phyloP scores from a whole-genome alignment of 139 green algal genomes.

The Picochlorum sp. region DNA sequence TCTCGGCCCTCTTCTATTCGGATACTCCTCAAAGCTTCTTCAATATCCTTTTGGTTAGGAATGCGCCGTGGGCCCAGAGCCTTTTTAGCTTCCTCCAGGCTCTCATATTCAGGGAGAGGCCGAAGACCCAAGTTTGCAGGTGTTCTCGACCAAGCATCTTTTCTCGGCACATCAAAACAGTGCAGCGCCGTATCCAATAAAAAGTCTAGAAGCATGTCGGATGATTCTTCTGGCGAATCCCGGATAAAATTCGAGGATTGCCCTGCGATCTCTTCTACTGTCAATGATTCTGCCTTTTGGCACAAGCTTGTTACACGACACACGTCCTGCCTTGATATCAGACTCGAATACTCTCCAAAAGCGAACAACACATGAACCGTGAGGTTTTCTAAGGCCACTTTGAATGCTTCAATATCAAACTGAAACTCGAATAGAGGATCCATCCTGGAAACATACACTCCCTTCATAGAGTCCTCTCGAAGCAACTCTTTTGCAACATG shows the following conservation, averaged over 20 bases:
- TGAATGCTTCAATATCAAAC: conserved; percentile 16
- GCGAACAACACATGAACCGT: conserved; percentile 17
- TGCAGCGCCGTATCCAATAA: conserved; percentile 22
- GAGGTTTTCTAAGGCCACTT: conserved; percentile 2
- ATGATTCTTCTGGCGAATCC: conserved; percentile 12
- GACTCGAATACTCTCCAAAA: conserved; percentile 3
- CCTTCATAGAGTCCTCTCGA: too few species aligned
- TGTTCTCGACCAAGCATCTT: conserved; percentile 3
- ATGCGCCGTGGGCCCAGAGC: conserved; percentile 32
- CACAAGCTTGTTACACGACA: neutral
- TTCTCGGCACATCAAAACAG: conserved; percentile 8
- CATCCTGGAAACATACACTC: neutral
- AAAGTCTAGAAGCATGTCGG: conserved; percentile 17
- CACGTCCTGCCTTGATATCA: neutral
- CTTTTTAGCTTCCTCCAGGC: conserved; percentile 37
- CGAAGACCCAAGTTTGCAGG: conserved; percentile 31
- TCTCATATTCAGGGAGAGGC: conserved; percentile 35
- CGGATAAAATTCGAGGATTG: conserved; percentile 10
- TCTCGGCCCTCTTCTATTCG: conserved; percentile 24
- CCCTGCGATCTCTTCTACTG: neutral
- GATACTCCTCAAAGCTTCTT: conserved; percentile 24
- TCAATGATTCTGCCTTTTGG: conserved; percentile 3
- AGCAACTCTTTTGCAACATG: too few species aligned
- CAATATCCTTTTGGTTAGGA: conserved; percentile 20
- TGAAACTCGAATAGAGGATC: conserved; percentile 20